Conservation (phyloP, 2,329 filamentous ascomycete species). For the Ascocoryne sarcoides region DNA sequence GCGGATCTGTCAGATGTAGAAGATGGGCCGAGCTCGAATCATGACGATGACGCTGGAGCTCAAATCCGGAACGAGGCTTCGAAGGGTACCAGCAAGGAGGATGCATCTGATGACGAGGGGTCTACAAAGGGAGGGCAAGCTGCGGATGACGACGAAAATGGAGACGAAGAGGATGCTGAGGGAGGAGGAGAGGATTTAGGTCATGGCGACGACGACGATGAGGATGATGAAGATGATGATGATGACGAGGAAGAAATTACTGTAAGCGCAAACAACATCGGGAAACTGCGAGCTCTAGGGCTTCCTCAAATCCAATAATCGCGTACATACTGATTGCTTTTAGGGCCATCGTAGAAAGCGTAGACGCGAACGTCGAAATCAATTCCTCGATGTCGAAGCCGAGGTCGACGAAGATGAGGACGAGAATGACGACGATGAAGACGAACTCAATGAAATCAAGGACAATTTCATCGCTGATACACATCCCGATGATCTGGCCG, state of each 20-base stretch:
- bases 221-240: constrained; percentile 48
- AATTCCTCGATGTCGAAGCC: constrained; percentile 96
- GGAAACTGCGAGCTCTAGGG: too few species aligned
- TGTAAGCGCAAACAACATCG: constrained; percentile 25
- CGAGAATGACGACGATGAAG: constrained; percentile 79
- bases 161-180: constrained; percentile 35
- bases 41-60: constrained; percentile 20
- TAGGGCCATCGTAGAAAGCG: constrained; percentile 72
- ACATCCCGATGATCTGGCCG: constrained; percentile 81
- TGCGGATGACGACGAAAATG: constrained; percentile 28
- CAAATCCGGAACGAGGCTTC: constrained; percentile 22
- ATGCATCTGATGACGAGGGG: constrained; percentile 38
- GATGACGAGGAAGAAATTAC: constrained; percentile 58
- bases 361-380: constrained; percentile 62
- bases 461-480: constrained; percentile 83
- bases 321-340: constrained; percentile 3
- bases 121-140: constrained; percentile 26
- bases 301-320: not conserved
- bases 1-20: constrained; percentile 68
- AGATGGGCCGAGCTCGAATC: constrained; percentile 30
- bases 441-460: constrained; percentile 68
- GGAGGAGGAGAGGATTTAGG: constrained; percentile 33
- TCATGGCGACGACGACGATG: constrained; percentile 31
- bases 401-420: constrained; percentile 94
- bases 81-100: constrained; percentile 31